Evolutionary conservation across 768 basidiomycete species (phyloP).

Genomic region (Flagelloscypha sp.): DNA sequence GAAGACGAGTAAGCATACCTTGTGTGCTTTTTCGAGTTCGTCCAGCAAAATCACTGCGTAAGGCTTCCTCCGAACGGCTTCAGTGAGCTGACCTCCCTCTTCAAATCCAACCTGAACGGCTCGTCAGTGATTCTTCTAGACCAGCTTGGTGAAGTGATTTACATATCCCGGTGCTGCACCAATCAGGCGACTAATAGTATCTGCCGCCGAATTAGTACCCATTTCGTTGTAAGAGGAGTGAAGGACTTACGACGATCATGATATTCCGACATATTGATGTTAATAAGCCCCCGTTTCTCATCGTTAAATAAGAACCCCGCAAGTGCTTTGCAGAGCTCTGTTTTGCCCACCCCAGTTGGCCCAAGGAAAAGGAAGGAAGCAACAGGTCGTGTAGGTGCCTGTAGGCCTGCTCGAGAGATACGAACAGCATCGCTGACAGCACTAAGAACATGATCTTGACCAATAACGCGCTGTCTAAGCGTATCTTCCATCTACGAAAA

Average conservation of each 20-base stretch:
- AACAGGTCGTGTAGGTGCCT: conserved; percentile 82
- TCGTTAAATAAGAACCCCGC: conserved; percentile 88
- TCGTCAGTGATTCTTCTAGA: too few species aligned
- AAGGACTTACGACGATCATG: neutral
- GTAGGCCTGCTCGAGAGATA: conserved; percentile 85
- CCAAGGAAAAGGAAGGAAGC: conserved; percentile 91
- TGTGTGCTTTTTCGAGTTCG: conserved; percentile 92
- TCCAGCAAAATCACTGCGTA: conserved; percentile 82
- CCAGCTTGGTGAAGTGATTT: too few species aligned
- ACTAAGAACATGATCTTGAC: conserved; percentile 82
- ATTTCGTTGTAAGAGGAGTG: neutral
- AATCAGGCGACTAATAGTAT: conserved; percentile 84
- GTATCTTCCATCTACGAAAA: conserved; percentile 82
- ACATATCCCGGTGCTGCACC: conserved; percentile 91
- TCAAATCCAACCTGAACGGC: conserved; percentile 94
- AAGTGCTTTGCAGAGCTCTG: conserved; percentile 82
- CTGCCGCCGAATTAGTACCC: conserved; percentile 72
- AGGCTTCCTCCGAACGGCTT: conserved; percentile 87
- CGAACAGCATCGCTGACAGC: conserved; percentile 87
- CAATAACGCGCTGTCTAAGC: conserved; percentile 68
- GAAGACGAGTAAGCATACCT: conserved; percentile 29
- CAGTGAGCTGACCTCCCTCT: conserved; percentile 83
- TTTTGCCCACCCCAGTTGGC: conserved; percentile 88
- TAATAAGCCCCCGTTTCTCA: conserved; percentile 78
- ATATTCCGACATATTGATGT: conserved; percentile 90